Base-by-base conservation (phyloP, 2,329 filamentous ascomycete species). In the Claviceps arundinis region DNA sequence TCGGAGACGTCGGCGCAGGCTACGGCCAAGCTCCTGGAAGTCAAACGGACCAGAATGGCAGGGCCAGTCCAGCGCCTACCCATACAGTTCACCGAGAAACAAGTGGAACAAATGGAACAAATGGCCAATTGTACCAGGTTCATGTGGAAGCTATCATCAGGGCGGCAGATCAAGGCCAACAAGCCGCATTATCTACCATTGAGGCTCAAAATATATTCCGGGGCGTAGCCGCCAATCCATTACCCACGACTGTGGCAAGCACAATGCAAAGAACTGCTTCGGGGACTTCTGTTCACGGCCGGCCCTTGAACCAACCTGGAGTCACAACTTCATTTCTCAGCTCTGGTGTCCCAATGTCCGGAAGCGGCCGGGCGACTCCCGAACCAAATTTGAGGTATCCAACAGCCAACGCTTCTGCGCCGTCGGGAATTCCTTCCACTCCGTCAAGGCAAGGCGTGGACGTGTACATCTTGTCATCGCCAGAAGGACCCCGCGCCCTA, bases 381-480 rank as follows among this genome's bases (percentile, higher is more conserved):
- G 73, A 77, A 55, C 63, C 61, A 0, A 58, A 58, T 3, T 51
- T 53, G 16, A 67, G 72, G 57, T 63, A 68, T 19, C 57, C 58
- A 11, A 65, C 61, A 26, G 61, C 58, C 49, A 56, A 61, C 46
- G 47, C 60, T n/a, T 50, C 60, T 37, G 54, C 61, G 11, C 53
- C 56, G 8, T 30, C 30, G 9, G 30, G 13, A 11, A n/a, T n/a
- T 37, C 50, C 48, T 52, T 56, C 50, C 50, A 54, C 54, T 50
- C 56, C 56, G 55, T 47, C 62, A 17, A 61, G 61, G 37, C 66
- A 66, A 24, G 64, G 61, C 2, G 68, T 73, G 0, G 74, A 79
- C 54, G 76, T 82, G 2, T 84, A 82, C 57, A 75, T 84, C 24
- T 61, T 84, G 6, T 77, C 73, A 16, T 83, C 81, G 0, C 79